These are phyloP conservation scores for Saccharomycopsis lassenensis DNA, from an alignment of 805 yeast genomes.

Conservation along the genomic window DNA sequence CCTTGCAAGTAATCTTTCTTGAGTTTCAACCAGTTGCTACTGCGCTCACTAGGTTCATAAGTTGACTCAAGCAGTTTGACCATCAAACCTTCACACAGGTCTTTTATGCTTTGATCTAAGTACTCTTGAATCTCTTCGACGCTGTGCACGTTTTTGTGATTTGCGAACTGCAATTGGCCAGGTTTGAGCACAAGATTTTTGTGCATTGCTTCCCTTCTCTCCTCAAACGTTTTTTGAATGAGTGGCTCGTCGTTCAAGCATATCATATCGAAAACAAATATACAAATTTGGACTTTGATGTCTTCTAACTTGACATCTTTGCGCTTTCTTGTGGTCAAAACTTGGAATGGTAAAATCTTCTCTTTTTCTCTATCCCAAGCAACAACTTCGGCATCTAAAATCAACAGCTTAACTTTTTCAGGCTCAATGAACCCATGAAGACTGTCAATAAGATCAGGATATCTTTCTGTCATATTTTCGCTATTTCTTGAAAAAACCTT, in stretches of 20 bases:
- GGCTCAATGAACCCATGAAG: conserved; percentile 45
- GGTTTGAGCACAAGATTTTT: conserved; percentile 47
- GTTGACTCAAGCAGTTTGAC: conserved; percentile 74
- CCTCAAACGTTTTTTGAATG: conserved; percentile 53
- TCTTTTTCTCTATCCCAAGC: conserved; percentile 80
- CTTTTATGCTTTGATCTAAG: conserved; percentile 80
- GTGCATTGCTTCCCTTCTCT: conserved; percentile 53
- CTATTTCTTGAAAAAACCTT: conserved; percentile 86
- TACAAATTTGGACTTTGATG: conserved; percentile 82
- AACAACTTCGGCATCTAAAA: conserved; percentile 93
- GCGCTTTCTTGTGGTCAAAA: conserved; percentile 84
- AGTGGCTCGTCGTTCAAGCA: conserved; percentile 64
- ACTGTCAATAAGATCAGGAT: conserved; percentile 77
- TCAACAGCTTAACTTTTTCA: conserved; percentile 41
- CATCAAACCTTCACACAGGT: conserved; percentile 93
- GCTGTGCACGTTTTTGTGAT: conserved; percentile 56
- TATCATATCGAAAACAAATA: conserved; percentile 84
- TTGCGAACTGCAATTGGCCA: conserved; percentile 80
- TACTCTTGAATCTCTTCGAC: conserved; percentile 69
- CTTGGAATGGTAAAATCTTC: conserved; percentile 90
- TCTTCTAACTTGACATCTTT: conserved; percentile 84
- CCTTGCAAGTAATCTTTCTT: conserved; percentile 94
- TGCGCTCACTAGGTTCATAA: conserved; percentile 91
- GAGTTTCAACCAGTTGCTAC: conserved; percentile 89
- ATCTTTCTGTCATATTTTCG: conserved; percentile 93